Base-by-base conservation (phyloP, 2,329 filamentous ascomycete species). In the Cercospora janseana region DNA sequence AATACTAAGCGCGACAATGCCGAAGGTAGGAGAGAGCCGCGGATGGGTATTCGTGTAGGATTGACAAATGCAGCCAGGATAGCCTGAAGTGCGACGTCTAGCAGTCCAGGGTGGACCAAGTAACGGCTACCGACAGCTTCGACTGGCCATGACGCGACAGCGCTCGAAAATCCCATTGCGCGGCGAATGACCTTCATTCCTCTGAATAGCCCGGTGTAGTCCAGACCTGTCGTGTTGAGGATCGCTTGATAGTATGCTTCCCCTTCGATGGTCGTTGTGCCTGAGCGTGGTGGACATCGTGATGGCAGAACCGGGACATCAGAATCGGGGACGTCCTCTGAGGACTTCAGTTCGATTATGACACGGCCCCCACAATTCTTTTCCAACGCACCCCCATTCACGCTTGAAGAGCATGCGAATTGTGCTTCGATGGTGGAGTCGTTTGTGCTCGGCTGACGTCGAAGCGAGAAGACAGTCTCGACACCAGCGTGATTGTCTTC, bases 401-500 rank as follows among this genome's bases (percentile, higher is more conserved):
- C 52, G 38, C 49, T 53, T 5, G 49, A 53, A 40, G 50, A 34
- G 35, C 52, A 55, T 5, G 46, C 27, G 23, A 50, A 57, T 7
- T 55, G 52, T 18, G 49, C 49, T 37, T 55, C 74, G 4, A 76
- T 59, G 16, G 58, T 66, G 8, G 68, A 62, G 31, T 70, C 69
- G 63, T 0, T 56, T 38, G 1, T 58, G 56, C 9, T 35, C 1
- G 41, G 41, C 10, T 6, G 53, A n/a, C 4, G 68, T 4, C 2
- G 68, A 29, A 20, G 35, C 7, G 21, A 48, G 1, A 76, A 35
- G 0, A 75, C 46, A 8, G 43, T 56, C 31, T 56, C 54, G 12
- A 58, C 53, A 13, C 54, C 54, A 12, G 4, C 26, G 31, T 54
- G 42, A 38, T 54, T 56, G 2, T 58, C 54, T 31, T 54, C 54